Evolutionary conservation across 2,329 filamentous ascomycete species (phyloP).

Genomic region (Sporothrix protearum): DNA sequence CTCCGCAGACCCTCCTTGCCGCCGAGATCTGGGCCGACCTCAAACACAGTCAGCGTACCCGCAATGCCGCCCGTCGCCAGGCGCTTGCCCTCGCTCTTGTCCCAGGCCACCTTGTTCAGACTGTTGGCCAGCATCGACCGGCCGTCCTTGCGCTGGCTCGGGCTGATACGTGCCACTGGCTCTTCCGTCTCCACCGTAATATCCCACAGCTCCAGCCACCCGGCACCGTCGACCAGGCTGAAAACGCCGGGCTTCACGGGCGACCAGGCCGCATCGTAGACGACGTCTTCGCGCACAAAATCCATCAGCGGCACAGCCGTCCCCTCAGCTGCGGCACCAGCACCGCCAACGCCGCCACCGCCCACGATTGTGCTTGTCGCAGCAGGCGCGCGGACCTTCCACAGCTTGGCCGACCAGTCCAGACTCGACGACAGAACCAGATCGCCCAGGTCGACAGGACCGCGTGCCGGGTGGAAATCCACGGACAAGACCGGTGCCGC

Average conservation of each 20-base stretch:
- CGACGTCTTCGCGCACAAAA: constrained; percentile 89
- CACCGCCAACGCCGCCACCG: constrained; percentile 34
- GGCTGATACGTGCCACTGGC: constrained; percentile 75
- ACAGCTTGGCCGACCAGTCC: constrained; percentile 96
- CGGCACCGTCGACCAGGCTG: constrained; percentile 87
- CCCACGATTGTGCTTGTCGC: constrained; percentile 58
- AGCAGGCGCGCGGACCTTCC: constrained; percentile 83
- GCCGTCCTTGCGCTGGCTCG: constrained; percentile 62
- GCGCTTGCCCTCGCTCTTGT: constrained; percentile 79
- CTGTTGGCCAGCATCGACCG: constrained; percentile 73
- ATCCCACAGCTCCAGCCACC: constrained; percentile 92
- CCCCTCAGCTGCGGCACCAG: constrained; percentile 40
- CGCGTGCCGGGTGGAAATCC: constrained; percentile 88
- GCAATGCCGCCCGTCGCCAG: constrained; percentile 90
- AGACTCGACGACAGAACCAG: constrained; percentile 87
- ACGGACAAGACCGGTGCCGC: constrained; percentile 93
- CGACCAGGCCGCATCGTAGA: constrained; percentile 95
- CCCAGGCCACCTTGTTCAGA: constrained; percentile 93
- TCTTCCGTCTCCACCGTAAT: constrained; percentile 90
- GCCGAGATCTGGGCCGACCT: constrained; percentile 77
- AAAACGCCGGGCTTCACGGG: constrained; percentile 93
- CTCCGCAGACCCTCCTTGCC: constrained; percentile 78
- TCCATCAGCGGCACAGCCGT: constrained; percentile 74
- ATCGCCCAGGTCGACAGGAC: constrained; percentile 90
- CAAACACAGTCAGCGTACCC: constrained; percentile 85